These are phyloP conservation scores for Chlorophyllum brunneum DNA, from an alignment of 768 basidiomycete genomes.

Conservation along the genomic window DNA sequence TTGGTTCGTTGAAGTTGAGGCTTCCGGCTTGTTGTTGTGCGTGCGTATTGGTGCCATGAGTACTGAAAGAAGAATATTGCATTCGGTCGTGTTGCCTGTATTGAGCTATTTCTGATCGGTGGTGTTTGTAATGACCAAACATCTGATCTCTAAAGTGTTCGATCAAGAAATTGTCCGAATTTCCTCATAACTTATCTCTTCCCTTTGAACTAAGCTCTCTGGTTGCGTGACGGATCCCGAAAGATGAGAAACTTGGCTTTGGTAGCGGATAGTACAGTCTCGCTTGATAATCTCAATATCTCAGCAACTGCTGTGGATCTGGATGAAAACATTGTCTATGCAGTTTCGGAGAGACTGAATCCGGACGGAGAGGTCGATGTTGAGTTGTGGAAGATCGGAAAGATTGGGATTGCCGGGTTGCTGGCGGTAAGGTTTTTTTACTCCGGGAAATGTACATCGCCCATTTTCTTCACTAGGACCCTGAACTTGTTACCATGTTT, in stretches of 20 bases:
- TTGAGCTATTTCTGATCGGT: no score
- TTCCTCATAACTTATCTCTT: conserved; percentile 8
- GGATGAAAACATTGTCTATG: conserved; percentile 58
- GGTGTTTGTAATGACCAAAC: conserved; percentile 22
- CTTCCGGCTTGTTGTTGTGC: conserved; percentile 18
- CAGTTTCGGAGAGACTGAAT: conserved; percentile 46
- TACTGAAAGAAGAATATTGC: no score
- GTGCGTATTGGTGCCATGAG: conserved; percentile 26
- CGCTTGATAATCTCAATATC: conserved; percentile 31
- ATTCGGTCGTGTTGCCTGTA: no score
- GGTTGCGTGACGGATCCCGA: not conserved
- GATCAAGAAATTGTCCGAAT: conserved; percentile 15
- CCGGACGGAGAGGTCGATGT: conserved; percentile 50
- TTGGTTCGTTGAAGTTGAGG: conserved; percentile 22
- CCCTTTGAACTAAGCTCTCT: not conserved
- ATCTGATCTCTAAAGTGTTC: conserved; percentile 15
- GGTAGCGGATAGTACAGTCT: conserved; percentile 24
- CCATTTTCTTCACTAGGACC: conserved; percentile 11
- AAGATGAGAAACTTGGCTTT: conserved; percentile 59
- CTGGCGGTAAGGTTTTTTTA: not conserved
- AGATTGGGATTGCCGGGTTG: conserved; percentile 4
- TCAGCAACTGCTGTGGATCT: conserved; percentile 54
- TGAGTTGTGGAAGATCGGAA: conserved; percentile 49
- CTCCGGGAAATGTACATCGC: not conserved
- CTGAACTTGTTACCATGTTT: conserved; percentile 34